Percentiles rank a stretch among this genome's conserved stretches.
Conservation (phyloP, 176 grass and related monocot genomes). For the Chloris gayana region DNA sequence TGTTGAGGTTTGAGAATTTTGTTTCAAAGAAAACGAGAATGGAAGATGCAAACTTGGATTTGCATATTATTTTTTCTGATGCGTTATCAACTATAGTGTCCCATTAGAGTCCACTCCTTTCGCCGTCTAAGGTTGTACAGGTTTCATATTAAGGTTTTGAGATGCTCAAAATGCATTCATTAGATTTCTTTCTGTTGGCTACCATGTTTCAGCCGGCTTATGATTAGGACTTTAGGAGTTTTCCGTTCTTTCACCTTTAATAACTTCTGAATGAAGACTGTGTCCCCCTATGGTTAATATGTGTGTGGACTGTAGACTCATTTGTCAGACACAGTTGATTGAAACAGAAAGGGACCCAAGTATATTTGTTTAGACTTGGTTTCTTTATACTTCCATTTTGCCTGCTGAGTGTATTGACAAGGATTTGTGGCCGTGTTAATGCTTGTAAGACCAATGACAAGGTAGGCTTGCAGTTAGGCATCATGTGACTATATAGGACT, state of each 20-base stretch:
- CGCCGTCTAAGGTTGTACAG: neutral
- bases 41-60: neutral
- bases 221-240: neutral
- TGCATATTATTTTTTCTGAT: neutral
- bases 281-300: neutral
- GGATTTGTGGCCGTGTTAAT: neutral
- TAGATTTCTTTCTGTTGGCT: neutral
- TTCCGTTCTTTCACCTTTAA: neutral
- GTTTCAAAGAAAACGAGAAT: neutral
- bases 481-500: constrained; percentile 10
- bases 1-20: neutral
- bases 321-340: neutral
- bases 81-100: neutral
- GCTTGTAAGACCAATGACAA: neutral
- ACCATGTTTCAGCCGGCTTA: neutral
- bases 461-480: constrained; percentile 17
- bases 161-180: neutral
- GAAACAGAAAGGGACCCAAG: neutral
- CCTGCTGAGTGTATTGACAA: neutral
- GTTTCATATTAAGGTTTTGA: neutral
- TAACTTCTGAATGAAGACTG: neutral
- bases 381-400: neutral
- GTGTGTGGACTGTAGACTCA: no score
- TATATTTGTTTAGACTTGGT: neutral
- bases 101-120: neutral